Evolutionary conservation across 192 early-diverging fungal genomes (phyloP), one percentile per base, ranked within the genome.

Genomic region (Backusella circina): DNA sequence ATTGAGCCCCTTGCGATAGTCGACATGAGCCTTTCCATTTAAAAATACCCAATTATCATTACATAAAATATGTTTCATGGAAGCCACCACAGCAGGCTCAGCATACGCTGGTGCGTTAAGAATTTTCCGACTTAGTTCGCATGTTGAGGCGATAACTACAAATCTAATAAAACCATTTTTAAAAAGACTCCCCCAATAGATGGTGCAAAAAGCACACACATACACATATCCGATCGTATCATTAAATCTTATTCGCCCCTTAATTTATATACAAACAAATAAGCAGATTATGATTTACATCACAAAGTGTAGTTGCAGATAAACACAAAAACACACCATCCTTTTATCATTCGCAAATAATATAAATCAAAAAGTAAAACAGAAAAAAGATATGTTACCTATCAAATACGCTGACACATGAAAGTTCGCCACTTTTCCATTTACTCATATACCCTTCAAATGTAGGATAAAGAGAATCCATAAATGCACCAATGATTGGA

Each of bases 381-480:
- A 57, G 1, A 57, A 26, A 61, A 21, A 28, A 61, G 26, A 28
- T 12, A 47, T 13, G 23, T 75, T 79, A 83, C 82, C 82, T 72
- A 69, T 84, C 76, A 74, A 84, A 84, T 50, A 84, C 83, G 47
- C 75, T 68, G 31, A 84, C 78, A 61, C 79, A 82, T 28, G 77
- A 79, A 21, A 84, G 71, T 15, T 77, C 77, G 36, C 83, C 83
- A 47, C 81, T 80, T 41, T 84, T 84, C 83, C 81, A 84, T 36
- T 83, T 84, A 65, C 50, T 72, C 72, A 83, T 76, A 31, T 84
- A 84, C 9, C 83, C 83, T 41, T 84, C 83, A 79, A 84, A 84
- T 12, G 80, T 84, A 26, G 83, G 83, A 64, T 84, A 71, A 3
- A 84, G 66, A n/a, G 79, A 83, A 66, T 84, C 83, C 68, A 76